These are phyloP conservation scores for Sechiopsis laciniata DNA, from an alignment of 306 rosid species.

Conservation along the genomic window DNA sequence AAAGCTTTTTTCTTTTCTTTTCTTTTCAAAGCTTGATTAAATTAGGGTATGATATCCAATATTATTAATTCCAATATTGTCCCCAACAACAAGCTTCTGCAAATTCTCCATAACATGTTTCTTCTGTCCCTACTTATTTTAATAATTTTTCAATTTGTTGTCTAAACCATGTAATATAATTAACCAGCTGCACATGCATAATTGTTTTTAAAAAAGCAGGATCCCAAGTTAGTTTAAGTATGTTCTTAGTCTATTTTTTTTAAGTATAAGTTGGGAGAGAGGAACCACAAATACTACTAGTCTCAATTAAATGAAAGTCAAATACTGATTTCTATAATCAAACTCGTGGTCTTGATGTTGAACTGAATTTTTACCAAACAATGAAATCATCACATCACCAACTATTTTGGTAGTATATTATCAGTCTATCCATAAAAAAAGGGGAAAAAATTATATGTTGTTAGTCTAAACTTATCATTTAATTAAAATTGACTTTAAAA, in stretches of 20 bases:
- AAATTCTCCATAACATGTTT: not conserved
- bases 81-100: slow-evolving; percentile 9
- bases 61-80: not conserved
- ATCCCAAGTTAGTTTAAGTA: not conserved
- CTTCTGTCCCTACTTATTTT: not conserved
- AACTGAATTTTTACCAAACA: too few relatives aligned
- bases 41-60: slow-evolving; percentile 6
- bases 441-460: not conserved
- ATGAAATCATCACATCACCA: too few relatives aligned
- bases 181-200: not conserved
- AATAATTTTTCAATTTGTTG: not conserved
- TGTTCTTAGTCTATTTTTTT: too few relatives aligned
- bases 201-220: not conserved
- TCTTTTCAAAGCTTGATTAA: not conserved
- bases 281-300: too few relatives aligned
- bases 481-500: not conserved
- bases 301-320: too few relatives aligned
- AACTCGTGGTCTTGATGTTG: too few relatives aligned
- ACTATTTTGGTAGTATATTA: too few relatives aligned
- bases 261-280: too few relatives aligned
- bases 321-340: too few relatives aligned
- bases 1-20: too few relatives aligned
- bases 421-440: too few relatives aligned
- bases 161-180: not conserved
- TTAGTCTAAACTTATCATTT: not conserved